A percentile compares a stretch with the other conserved stretches of the same genome.
Evolutionary conservation across 805 yeast species (phyloP).

Genomic region (Yarrowia sp.): DNA sequence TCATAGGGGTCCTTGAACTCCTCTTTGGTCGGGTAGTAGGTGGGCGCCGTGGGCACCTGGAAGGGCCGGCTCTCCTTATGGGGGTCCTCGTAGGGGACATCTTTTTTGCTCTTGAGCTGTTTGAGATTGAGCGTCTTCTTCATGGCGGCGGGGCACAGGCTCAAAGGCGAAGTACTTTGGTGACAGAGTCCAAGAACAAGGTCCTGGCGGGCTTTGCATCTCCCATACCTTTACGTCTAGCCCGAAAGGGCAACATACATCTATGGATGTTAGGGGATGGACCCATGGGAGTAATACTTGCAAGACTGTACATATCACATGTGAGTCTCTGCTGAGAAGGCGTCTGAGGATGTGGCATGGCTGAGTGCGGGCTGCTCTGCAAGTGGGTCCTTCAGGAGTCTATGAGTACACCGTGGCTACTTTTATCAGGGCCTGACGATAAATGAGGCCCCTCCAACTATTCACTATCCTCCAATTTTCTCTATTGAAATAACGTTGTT

Average conservation of each 20-base stretch:
- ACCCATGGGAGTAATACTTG: neutral
- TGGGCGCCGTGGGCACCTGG: slow-evolving; percentile 60
- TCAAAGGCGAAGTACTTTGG: neutral
- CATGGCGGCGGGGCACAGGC: slow-evolving; percentile 14
- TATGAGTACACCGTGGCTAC: too few species aligned
- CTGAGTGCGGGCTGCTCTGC: too few species aligned
- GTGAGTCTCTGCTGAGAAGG: slow-evolving; percentile 1
- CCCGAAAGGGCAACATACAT: slow-evolving; percentile 28
- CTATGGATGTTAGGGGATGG: slow-evolving; percentile 36
- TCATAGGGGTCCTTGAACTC: slow-evolving; percentile 70
- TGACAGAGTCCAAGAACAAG: slow-evolving; percentile 30
- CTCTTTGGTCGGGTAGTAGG: slow-evolving; percentile 59
- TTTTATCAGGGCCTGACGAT: too few species aligned
- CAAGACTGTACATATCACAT: slow-evolving; percentile 12
- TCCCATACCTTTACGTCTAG: slow-evolving; percentile 33
- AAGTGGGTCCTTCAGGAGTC: too few species aligned
- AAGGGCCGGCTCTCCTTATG: slow-evolving; percentile 45
- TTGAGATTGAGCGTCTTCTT: slow-evolving; percentile 39
- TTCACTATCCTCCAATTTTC: neutral
- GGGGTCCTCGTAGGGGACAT: slow-evolving; percentile 41
- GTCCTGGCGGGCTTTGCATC: slow-evolving; percentile 29
- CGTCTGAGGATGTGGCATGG: neutral
- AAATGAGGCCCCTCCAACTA: too few species aligned
- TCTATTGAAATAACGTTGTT: slow-evolving; percentile 21
- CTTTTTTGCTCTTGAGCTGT: slow-evolving; percentile 39